Conservation (phyloP, 225 moss, liverwort and hornwort species). For the Ulota crispa region DNA sequence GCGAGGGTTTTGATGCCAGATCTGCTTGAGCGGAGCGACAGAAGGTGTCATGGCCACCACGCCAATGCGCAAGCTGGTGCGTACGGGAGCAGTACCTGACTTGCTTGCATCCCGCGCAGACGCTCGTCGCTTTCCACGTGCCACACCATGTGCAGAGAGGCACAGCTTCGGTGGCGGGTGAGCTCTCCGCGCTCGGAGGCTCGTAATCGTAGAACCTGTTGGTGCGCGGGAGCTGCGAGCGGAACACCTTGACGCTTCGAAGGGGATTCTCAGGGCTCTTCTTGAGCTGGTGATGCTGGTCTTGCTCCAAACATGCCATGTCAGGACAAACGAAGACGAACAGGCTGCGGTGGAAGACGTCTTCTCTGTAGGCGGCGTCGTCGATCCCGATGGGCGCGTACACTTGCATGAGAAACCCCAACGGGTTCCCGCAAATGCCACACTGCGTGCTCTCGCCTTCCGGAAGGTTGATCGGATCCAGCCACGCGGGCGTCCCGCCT, state of each 20-base stretch:
- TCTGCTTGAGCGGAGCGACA: conserved; percentile 67
- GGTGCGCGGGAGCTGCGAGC: conserved; percentile 76
- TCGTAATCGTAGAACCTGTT: conserved; percentile 70
- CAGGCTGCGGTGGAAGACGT: conserved; percentile 68
- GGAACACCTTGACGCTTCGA: conserved; percentile 82
- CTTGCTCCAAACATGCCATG: conserved; percentile 89
- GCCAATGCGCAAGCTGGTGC: conserved; percentile 92
- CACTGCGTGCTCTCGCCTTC: conserved; percentile 56
- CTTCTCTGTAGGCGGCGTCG: conserved; percentile 40
- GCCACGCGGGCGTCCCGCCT: conserved; percentile 82
- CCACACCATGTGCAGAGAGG: conserved; percentile 90
- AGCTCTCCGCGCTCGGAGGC: conserved; percentile 54
- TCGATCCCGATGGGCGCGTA: conserved; percentile 61
- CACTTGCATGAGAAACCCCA: conserved; percentile 80
- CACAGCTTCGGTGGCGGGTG: conserved; percentile 40
- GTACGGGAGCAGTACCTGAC: conserved; percentile 70
- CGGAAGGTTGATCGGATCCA: conserved; percentile 72
- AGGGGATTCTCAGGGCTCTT: conserved; percentile 39
- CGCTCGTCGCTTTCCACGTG: conserved; percentile 77
- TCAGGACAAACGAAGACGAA: conserved; percentile 80
- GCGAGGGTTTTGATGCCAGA: conserved; percentile 9
- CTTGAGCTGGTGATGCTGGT: conserved; percentile 73
- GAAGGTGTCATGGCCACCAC: conserved; percentile 63
- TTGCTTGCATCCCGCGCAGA: conserved; percentile 83
- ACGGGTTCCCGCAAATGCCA: conserved; percentile 75